Percentiles rank a stretch among this genome's conserved stretches.
These are phyloP conservation scores for Penicillium sp. DNA, from an alignment of 2,329 filamentous ascomycete species.

Conservation along the genomic window DNA sequence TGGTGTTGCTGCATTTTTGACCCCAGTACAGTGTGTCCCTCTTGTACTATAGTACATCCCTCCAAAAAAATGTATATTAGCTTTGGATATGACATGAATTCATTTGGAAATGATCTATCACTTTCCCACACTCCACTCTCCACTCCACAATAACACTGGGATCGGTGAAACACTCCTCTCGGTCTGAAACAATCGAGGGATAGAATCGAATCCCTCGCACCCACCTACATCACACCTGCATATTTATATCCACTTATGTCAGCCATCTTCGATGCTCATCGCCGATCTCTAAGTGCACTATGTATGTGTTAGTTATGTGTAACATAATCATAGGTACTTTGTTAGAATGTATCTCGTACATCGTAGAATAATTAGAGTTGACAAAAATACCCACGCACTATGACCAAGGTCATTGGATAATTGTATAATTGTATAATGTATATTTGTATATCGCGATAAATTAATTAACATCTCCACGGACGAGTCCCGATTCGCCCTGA, in stretches of 20 bases:
- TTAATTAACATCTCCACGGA: neutral
- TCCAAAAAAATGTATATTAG: conserved; percentile 13
- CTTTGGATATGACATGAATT: conserved; percentile 6
- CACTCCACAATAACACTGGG: neutral
- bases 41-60: conserved; percentile 14
- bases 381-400: neutral
- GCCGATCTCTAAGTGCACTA: neutral
- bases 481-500: neutral
- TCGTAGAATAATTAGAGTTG: neutral
- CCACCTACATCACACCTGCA: neutral
- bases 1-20: conserved; percentile 11
- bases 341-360: neutral
- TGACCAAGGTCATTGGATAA: neutral
- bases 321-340: neutral
- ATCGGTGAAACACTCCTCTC: neutral
- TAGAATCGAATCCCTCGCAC: neutral
- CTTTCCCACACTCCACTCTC: neutral
- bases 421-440: neutral
- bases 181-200: neutral
- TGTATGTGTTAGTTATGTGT: neutral
- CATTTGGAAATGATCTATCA: neutral
- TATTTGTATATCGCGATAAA: neutral
- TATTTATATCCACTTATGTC: neutral
- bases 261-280: neutral
- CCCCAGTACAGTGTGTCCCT: conserved; percentile 4